phyloP scores from a whole-genome alignment of 2,329 filamentous ascomycete genomes.

The Chaetomiaceae sp. region DNA sequence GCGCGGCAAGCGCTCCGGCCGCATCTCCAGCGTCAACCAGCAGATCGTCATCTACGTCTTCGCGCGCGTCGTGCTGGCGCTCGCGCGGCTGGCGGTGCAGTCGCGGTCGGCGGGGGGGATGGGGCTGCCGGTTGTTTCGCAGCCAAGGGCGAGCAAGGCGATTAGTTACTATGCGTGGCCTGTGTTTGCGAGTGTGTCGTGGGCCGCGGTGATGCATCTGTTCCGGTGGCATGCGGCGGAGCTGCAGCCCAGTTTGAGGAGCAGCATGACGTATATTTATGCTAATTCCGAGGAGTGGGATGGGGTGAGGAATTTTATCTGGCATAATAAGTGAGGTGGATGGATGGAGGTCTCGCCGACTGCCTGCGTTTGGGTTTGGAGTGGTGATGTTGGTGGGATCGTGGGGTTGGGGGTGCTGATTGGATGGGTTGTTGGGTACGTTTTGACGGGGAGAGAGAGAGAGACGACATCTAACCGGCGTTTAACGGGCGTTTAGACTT shows the following conservation, averaged over 20 bases:
- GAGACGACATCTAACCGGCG: too few relatives aligned
- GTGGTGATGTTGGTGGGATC: background rate
- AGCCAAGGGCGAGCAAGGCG: conserved; percentile 40
- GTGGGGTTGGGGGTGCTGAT: too few relatives aligned
- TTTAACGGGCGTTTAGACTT: too few relatives aligned
- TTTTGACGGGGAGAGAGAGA: too few relatives aligned
- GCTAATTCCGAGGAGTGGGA: conserved; percentile 87
- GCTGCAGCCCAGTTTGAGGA: conserved; percentile 83
- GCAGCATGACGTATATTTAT: conserved; percentile 98
- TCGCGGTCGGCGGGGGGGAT: conserved; percentile 41
- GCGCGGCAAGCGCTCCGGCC: conserved; percentile 56
- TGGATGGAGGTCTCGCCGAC: too few relatives aligned
- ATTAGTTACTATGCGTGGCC: conserved; percentile 80
- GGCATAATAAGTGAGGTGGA: conserved; percentile 65
- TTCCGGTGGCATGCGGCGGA: conserved; percentile 90
- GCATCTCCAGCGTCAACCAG: conserved; percentile 78
- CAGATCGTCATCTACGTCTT: conserved; percentile 99
- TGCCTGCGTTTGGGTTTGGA: too few relatives aligned
- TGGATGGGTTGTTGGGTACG: too few relatives aligned
- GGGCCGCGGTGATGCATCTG: conserved; percentile 92
- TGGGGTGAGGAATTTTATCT: conserved; percentile 73
- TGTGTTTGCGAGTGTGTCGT: conserved; percentile 82
- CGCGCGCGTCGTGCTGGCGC: conserved; percentile 77
- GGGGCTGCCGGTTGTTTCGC: conserved; percentile 48
- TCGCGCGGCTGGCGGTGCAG: conserved; percentile 78